Evolutionary conservation across 495 filamentous ascomycete genomes (phyloP).

Genomic region (Filosporella fistucella): DNA sequence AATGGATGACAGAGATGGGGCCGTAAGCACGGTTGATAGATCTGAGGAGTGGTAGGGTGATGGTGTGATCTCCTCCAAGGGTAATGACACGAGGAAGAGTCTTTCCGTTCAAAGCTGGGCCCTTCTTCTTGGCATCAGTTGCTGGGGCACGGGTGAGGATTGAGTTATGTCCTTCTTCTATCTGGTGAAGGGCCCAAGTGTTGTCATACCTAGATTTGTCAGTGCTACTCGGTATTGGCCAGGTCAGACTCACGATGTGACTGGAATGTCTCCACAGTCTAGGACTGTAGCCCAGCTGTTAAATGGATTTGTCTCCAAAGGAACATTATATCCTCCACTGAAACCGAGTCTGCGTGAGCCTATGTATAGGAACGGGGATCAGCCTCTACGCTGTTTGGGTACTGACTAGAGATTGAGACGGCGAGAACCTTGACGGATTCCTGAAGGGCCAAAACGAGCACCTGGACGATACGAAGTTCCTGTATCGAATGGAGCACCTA

Average conservation of each 20-base stretch:
- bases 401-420: constrained; percentile 37
- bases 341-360: constrained; percentile 25
- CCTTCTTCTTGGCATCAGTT: constrained; percentile 40
- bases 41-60: constrained; percentile 55
- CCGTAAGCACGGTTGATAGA: constrained; percentile 63
- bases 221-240: background rate
- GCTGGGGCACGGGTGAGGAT: constrained; percentile 46
- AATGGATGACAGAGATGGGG: constrained; percentile 61
- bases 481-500: constrained; percentile 46
- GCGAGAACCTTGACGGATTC: constrained; percentile 72
- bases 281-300: constrained; percentile 60
- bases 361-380: constrained; percentile 18
- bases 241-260: constrained; percentile 47
- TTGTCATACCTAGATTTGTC: constrained; percentile 49
- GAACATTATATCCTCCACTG: constrained; percentile 37
- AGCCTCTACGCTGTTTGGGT: constrained; percentile 20
- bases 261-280: constrained; percentile 73
- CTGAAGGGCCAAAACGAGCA: constrained; percentile 76
- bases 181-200: constrained; percentile 66
- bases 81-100: constrained; percentile 58
- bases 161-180: constrained; percentile 58
- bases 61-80: constrained; percentile 64
- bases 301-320: constrained; percentile 56
- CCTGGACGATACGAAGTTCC: constrained; percentile 79
- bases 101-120: constrained; percentile 45